A percentile compares a stretch with the other conserved stretches of the same genome.
Evolutionary conservation across 768 basidiomycete species (phyloP).

Genomic region (Boletus pseudo-olivaceus): DNA sequence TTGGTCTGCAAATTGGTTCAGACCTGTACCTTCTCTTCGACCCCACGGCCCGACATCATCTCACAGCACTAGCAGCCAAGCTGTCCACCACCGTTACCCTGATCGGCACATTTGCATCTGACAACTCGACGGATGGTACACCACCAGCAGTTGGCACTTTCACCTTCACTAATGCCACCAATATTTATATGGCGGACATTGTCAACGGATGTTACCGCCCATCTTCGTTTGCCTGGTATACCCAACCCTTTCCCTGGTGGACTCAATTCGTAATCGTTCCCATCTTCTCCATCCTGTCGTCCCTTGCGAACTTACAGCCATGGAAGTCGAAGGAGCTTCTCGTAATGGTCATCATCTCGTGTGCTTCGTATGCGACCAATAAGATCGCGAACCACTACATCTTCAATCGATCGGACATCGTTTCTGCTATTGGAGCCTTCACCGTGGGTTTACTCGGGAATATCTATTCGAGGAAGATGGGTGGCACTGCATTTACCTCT

Average conservation of each 20-base stretch:
- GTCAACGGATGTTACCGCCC: conserved; percentile 71
- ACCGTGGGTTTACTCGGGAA: conserved; percentile 78
- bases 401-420: conserved; percentile 79
- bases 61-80: conserved; percentile 51
- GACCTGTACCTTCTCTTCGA: conserved; percentile 78
- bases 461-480: conserved; percentile 75
- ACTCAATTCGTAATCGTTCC: conserved; percentile 75
- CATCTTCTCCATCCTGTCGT: conserved; percentile 65
- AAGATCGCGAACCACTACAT: conserved; percentile 83
- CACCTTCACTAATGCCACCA: conserved; percentile 57
- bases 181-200: conserved; percentile 45
- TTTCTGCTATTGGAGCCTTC: conserved; percentile 83
- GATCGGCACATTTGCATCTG: conserved; percentile 65
- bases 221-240: conserved; percentile 63
- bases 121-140: conserved; percentile 42
- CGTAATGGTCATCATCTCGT: conserved; percentile 85
- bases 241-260: conserved; percentile 81
- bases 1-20: conserved; percentile 80
- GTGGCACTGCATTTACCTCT: conserved; percentile 83
- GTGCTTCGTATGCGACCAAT: conserved; percentile 74
- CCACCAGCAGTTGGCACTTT: conserved; percentile 58
- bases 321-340: conserved; percentile 64
- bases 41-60: conserved; percentile 46
- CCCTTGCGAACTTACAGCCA: conserved; percentile 77
- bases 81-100: conserved; percentile 49